phyloP scores from a whole-genome alignment of 768 basidiomycete species.

The Leucosporidium yakuticum region DNA sequence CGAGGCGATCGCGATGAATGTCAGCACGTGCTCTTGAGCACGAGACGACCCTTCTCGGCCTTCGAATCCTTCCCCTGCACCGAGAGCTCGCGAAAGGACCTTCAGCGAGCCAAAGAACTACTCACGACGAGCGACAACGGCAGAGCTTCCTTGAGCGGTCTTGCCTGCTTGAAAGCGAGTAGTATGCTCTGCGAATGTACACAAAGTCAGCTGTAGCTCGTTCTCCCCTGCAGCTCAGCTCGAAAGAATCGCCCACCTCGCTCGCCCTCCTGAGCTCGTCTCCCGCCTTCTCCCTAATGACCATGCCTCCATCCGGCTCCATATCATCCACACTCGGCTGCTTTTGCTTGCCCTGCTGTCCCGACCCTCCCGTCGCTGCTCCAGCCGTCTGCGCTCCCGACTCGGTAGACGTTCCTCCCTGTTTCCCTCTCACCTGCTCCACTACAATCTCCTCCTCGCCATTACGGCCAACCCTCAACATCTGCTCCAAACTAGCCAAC shows the following conservation, averaged over 20 bases:
- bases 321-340: not conserved
- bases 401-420: too few relatives aligned
- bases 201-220: too few relatives aligned
- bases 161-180: conserved; percentile 1
- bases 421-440: too few relatives aligned
- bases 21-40: too few relatives aligned
- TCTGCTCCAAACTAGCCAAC: not conserved
- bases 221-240: too few relatives aligned
- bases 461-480: not conserved
- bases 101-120: not conserved
- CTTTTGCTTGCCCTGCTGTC: not conserved
- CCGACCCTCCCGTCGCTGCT: not conserved
- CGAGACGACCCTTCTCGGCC: too few relatives aligned
- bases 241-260: not conserved
- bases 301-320: conserved; percentile 1
- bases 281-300: not conserved
- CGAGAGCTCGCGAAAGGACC: too few relatives aligned
- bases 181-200: not conserved
- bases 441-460: not conserved
- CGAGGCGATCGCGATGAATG: too few relatives aligned
- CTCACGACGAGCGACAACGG: conserved; percentile 5
- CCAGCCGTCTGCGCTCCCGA: not conserved
- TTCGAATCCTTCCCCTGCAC: too few relatives aligned
- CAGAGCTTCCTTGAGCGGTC: not conserved
- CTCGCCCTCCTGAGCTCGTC: not conserved